These are phyloP conservation scores for Acorus calamus DNA, from an alignment of 106 monocot genomes.

Conservation along the genomic window DNA sequence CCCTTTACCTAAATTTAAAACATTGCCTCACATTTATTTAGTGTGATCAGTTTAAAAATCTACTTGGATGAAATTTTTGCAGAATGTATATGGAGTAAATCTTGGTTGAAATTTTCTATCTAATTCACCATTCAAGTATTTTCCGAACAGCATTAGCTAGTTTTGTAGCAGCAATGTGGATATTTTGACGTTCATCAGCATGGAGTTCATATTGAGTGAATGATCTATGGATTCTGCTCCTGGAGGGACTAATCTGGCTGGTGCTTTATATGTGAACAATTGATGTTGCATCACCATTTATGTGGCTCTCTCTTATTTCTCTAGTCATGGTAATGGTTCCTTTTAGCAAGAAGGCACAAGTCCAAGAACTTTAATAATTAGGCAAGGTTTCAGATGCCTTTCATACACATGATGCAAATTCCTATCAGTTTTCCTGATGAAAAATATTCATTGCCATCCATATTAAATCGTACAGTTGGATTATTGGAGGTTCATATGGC, in stretches of 20 bases:
- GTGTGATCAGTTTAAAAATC: conserved; percentile 15
- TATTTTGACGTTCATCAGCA: neutral
- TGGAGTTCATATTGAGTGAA: conserved; percentile 11
- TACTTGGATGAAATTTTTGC: conserved; percentile 44
- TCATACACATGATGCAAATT: conserved; percentile 2
- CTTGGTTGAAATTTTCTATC: conserved; percentile 27
- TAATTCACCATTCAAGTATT: conserved; percentile 20
- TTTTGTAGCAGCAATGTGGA: conserved; percentile 18
- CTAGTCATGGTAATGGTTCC: conserved; percentile 16
- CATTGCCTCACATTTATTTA: conserved; percentile 16
- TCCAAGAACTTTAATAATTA: conserved; percentile 24
- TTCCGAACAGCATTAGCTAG: conserved; percentile 27
- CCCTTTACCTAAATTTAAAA: conserved; percentile 40
- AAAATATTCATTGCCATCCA: conserved; percentile 2
- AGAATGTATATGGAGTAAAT: conserved; percentile 30
- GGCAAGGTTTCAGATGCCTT: neutral
- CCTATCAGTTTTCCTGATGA: conserved; percentile 10
- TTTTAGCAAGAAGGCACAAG: conserved; percentile 9
- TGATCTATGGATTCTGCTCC: conserved; percentile 18
- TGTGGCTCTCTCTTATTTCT: neutral
- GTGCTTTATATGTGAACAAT: conserved; percentile 9
- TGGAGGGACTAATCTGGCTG: conserved; percentile 20
- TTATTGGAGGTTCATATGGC: neutral
- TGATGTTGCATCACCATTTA: conserved; percentile 10
- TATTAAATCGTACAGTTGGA: conserved; percentile 13